Evolutionary conservation across 768 basidiomycete species (phyloP), one percentile per base, ranked within the genome.

Genomic region (Hirschioporus abietinus): DNA sequence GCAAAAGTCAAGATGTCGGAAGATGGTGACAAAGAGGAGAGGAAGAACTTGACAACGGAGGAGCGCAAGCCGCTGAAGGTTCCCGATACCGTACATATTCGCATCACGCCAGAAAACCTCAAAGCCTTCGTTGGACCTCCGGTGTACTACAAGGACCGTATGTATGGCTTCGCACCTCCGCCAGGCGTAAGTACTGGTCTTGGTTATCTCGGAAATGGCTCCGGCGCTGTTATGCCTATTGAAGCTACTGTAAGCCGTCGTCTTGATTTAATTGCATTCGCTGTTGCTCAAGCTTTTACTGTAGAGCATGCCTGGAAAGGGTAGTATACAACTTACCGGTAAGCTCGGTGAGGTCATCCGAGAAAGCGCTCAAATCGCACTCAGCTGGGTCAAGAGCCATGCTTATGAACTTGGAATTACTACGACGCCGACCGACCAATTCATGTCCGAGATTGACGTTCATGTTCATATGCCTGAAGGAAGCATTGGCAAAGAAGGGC

Each of bases 401-500:
- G 93, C 97, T 15, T 91, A 84, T 74, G 89, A 91, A 63, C 84
- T 99, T 12, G 95, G 95, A 3, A 92, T 98, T 72, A 95, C 95
- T 7, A 75, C 83, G 62, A 82, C 83, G 0, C 79, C 84, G 0
- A 86, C 85, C 7, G 91, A 93, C 65, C 88, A 91, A 74, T 89
- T 95, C 74, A 79, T 98, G 72, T 87, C 88, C 25, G 91, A 96
- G 73, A 83, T 87, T 57, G 95, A 98, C 72, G 83, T 99, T 20
- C 96, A 99, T 76, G 86, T 99, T 57, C 97, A 99, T 75, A 98
- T 97, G 96, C 94, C 95, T 0, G 95, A 94, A 74, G 95, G 94
- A 9, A 90, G 89, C 72, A 88, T 95, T 65, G 93, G 93, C 24
- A 95, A 98, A 79, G 96, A 97, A 71, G 97, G 97, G 0, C 97